A percentile compares a stretch with the other conserved stretches of the same genome.
phyloP scores from a whole-genome alignment of 2,329 filamentous ascomycete genomes.

The Xylaria sp. region DNA sequence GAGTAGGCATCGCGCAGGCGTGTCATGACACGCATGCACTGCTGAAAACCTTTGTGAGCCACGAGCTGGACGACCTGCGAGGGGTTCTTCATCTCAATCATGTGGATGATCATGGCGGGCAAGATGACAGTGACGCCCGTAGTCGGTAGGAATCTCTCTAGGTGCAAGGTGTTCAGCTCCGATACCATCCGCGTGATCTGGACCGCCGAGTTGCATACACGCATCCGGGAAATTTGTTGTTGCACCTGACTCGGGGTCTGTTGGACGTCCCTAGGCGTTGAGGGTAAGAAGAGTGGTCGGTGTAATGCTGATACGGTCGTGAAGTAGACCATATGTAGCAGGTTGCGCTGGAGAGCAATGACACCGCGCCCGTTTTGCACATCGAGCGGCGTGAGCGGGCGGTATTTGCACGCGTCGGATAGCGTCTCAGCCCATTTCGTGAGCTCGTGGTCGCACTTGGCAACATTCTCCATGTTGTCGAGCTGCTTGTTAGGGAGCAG shows the following conservation, averaged over 20 bases:
- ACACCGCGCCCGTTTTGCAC: conserved; percentile 65
- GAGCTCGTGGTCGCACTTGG: conserved; percentile 78
- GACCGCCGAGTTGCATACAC: conserved; percentile 81
- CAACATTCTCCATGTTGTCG: conserved; percentile 80
- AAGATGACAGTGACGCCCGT: conserved; percentile 90
- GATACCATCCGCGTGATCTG: conserved; percentile 86
- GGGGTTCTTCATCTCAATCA: conserved; percentile 88
- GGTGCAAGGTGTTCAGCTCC: conserved; percentile 72
- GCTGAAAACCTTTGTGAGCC: conserved; percentile 81
- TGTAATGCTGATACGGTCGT: conserved; percentile 91
- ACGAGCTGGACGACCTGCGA: conserved; percentile 72
- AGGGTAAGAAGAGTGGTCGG: conserved; percentile 86
- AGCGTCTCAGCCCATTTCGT: conserved; percentile 77
- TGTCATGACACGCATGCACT: conserved; percentile 92
- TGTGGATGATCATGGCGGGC: conserved; percentile 91
- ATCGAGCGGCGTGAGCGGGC: conserved; percentile 59
- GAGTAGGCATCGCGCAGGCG: conserved; percentile 87
- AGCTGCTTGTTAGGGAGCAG: conserved; percentile 86
- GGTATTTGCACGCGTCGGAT: conserved; percentile 73
- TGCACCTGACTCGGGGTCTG: conserved; percentile 71
- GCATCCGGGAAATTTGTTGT: conserved; percentile 81
- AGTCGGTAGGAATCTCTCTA: conserved; percentile 83
- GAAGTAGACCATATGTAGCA: conserved; percentile 92
- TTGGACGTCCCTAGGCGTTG: conserved; percentile 61
- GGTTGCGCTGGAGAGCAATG: conserved; percentile 74